Conservation (phyloP, 768 basidiomycete species). For the Kwoniella pini region DNA sequence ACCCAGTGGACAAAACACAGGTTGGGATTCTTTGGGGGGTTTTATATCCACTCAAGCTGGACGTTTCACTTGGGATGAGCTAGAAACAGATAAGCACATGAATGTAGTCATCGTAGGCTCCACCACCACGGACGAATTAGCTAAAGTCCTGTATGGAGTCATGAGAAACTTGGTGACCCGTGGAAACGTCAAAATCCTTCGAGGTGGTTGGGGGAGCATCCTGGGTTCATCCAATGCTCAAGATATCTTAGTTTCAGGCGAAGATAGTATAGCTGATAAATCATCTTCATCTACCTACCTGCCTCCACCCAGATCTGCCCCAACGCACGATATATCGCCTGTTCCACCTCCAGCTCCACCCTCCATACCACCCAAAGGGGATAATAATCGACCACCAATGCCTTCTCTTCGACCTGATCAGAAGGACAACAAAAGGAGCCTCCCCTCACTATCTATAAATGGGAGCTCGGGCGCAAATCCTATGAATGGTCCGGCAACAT, state of each 20-base stretch:
- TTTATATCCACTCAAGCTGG: conserved; percentile 80
- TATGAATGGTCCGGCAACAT: conserved; percentile 1
- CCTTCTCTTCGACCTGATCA: conserved; percentile 58
- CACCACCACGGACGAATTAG: conserved; percentile 27
- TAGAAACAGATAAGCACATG: conserved; percentile 64
- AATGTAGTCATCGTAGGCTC: conserved; percentile 37
- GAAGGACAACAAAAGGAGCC: conserved; percentile 62
- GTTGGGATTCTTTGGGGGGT: conserved; percentile 69
- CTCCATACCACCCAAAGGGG: conserved; percentile 3
- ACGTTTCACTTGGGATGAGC: conserved; percentile 71
- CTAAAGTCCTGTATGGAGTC: conserved; percentile 23
- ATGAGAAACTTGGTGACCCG: conserved; percentile 16
- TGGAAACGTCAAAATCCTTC: conserved; percentile 25
- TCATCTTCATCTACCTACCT: conserved; percentile 39
- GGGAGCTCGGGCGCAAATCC: not conserved
- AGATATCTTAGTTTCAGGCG: conserved; percentile 19
- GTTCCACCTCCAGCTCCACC: conserved; percentile 33
- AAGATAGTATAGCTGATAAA: conserved; percentile 3
- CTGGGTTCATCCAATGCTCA: conserved; percentile 1
- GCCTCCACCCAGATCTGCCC: conserved; percentile 65
- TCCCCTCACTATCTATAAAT: conserved; percentile 44
- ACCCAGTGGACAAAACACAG: conserved; percentile 42
- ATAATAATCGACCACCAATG: conserved; percentile 44
- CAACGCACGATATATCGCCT: conserved; percentile 49
- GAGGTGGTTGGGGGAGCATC: conserved; percentile 44